Conservation (phyloP, 1,284 basidiomycete species). For the Neolentinus lepideus region DNA sequence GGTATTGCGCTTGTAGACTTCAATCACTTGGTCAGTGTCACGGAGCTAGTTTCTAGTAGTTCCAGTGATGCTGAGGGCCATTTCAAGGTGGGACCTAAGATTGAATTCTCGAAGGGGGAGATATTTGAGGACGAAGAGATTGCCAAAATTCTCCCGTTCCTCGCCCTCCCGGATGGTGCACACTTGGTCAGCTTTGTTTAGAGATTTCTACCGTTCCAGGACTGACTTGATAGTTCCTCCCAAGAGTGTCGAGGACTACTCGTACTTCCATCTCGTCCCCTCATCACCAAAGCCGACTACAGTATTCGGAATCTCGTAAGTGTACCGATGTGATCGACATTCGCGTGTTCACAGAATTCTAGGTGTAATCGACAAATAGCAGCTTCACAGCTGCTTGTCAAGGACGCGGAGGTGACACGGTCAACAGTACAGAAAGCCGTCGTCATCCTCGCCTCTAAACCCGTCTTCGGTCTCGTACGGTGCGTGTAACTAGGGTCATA, state of each 20-base stretch:
- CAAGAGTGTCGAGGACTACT: conserved; percentile 92
- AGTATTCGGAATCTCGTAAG: conserved; percentile 90
- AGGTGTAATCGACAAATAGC: conserved; percentile 96
- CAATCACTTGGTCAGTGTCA: conserved; percentile 69
- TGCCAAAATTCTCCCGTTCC: conserved; percentile 82
- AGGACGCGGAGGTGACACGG: conserved; percentile 85
- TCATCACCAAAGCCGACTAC: conserved; percentile 68
- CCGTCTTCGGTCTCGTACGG: conserved; percentile 85
- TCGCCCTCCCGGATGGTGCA: conserved; percentile 96
- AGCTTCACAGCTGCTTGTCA: conserved; percentile 73
- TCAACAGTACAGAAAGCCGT: conserved; percentile 98
- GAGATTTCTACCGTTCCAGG: background rate
- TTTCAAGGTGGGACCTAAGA: conserved; percentile 82
- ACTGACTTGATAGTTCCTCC: background rate
- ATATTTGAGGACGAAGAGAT: conserved; percentile 81
- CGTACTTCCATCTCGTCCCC: conserved; percentile 87
- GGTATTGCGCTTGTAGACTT: conserved; percentile 88
- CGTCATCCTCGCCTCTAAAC: conserved; percentile 87
- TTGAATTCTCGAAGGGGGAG: conserved; percentile 72
- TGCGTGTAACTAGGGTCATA: conserved; percentile 20
- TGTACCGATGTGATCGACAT: conserved; percentile 11
- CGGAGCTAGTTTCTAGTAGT: conserved; percentile 9
- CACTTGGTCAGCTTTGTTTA: conserved; percentile 58
- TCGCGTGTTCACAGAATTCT: conserved; percentile 8
- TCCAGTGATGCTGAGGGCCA: conserved; percentile 9